Conservation (phyloP, 2,329 filamentous ascomycete genomes). For the Fusarium vanettenii region DNA sequence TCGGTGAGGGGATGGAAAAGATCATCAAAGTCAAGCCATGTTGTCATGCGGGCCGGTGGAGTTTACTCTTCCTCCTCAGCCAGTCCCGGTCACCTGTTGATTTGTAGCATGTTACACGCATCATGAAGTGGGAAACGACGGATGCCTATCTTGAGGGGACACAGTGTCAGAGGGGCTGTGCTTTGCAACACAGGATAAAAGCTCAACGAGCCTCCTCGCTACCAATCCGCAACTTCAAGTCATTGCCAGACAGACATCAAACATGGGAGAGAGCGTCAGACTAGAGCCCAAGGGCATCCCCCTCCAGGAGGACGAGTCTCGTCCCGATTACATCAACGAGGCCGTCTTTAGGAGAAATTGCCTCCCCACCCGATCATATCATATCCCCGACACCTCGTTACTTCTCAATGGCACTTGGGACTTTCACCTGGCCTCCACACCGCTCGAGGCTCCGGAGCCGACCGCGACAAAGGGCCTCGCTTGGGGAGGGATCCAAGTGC, state of each 20-base stretch:
- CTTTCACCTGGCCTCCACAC: slow-evolving; percentile 62
- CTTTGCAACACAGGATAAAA: slow-evolving; percentile 24
- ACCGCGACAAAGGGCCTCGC: slow-evolving; percentile 63
- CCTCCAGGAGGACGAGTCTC: slow-evolving; percentile 49
- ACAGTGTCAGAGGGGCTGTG: neutral
- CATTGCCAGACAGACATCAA: neutral
- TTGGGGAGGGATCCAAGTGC: slow-evolving; percentile 65
- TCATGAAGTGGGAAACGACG: slow-evolving; percentile 10
- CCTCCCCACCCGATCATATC: slow-evolving; percentile 63
- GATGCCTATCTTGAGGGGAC: slow-evolving; percentile 18
- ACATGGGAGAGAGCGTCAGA: slow-evolving; percentile 32
- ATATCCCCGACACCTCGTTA: slow-evolving; percentile 61
- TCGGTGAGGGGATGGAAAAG: slow-evolving; percentile 8
- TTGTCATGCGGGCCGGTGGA: slow-evolving; percentile 33
- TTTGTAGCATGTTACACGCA: slow-evolving; percentile 11
- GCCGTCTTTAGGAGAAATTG: slow-evolving; percentile 65
- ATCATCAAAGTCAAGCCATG: slow-evolving; percentile 28
- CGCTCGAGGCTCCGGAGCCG: slow-evolving; percentile 57
- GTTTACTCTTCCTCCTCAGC: neutral
- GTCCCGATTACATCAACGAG: slow-evolving; percentile 62
- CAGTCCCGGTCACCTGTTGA: slow-evolving; percentile 24
- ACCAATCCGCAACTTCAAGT: neutral
- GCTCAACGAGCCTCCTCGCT: neutral
- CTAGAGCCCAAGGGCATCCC: slow-evolving; percentile 43
- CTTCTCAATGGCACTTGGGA: slow-evolving; percentile 68